A percentile compares a stretch with the other conserved stretches of the same genome.
Evolutionary conservation across 2,329 filamentous ascomycete species (phyloP).

Genomic region (Hypomyces perniciosus): DNA sequence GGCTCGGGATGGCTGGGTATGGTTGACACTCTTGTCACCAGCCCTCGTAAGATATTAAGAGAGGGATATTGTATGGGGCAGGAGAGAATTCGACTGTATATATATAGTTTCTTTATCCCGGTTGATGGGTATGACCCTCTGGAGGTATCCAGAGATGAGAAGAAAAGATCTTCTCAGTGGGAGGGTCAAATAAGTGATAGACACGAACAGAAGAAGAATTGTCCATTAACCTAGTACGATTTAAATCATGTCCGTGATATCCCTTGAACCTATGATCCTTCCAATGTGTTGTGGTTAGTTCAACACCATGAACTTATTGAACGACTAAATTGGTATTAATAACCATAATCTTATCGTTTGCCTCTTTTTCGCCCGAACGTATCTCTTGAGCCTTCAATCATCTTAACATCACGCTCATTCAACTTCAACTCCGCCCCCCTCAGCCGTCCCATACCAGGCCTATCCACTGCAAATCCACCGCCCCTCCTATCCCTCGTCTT

Average conservation of each 20-base stretch:
- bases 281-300: neutral
- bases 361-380: slow-evolving; percentile 34
- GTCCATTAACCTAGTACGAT: neutral
- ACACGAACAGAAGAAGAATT: slow-evolving; percentile 7
- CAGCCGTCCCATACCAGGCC: slow-evolving; percentile 74
- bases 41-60: slow-evolving; percentile 1
- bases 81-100: slow-evolving; percentile 11
- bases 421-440: slow-evolving; percentile 72
- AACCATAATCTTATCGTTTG: slow-evolving; percentile 18
- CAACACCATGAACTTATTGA: neutral
- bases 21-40: slow-evolving; percentile 1
- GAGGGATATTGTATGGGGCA: slow-evolving; percentile 10
- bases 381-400: slow-evolving; percentile 55
- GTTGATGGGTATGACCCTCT: neutral
- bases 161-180: neutral
- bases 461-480: slow-evolving; percentile 55
- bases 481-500: slow-evolving; percentile 39
- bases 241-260: neutral
- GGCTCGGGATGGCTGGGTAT: slow-evolving; percentile 12
- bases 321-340: neutral
- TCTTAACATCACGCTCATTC: slow-evolving; percentile 68
- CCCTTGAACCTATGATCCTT: no score
- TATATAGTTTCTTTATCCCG: slow-evolving; percentile 2
- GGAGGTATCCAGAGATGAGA: neutral
- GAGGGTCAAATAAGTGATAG: slow-evolving; percentile 5